A percentile compares a stretch with the other conserved stretches of the same genome.
These are phyloP conservation scores for Pilobolus umbonatus DNA, from an alignment of 192 early-diverging fungal species.

Conservation along the genomic window DNA sequence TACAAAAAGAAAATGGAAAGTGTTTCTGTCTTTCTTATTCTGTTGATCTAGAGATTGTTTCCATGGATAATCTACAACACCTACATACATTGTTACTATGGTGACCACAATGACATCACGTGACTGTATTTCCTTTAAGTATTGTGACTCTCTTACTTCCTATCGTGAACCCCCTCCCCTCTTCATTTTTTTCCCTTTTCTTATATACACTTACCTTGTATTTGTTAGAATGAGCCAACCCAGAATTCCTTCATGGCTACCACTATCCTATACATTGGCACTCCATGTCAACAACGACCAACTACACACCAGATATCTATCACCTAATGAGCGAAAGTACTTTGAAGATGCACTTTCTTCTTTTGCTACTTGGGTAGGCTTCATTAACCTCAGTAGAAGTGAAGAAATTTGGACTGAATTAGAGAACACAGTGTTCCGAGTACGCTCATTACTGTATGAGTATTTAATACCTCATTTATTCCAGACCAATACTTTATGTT, in stretches of 20 bases:
- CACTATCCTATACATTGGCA: constrained; percentile 11
- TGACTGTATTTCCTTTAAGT: no score
- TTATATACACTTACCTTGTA: no score
- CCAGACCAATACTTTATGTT: constrained; percentile 34
- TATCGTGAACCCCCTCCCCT: no score
- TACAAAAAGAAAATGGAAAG: no score
- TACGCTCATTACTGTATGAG: constrained; percentile 72
- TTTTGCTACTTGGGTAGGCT: constrained; percentile 14
- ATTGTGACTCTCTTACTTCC: no score
- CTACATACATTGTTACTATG: no score
- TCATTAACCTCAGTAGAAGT: neutral
- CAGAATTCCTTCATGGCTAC: constrained; percentile 8
- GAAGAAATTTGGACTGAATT: constrained; percentile 8
- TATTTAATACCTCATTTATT: constrained; percentile 60
- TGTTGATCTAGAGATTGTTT: no score
- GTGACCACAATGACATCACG: no score
- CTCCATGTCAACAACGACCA: constrained; percentile 10
- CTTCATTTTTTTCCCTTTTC: no score
- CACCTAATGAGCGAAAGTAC: constrained; percentile 11
- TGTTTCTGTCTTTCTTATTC: no score
- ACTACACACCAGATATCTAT: constrained; percentile 10
- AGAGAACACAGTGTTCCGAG: constrained; percentile 57
- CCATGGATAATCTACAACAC: no score
- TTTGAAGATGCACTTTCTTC: constrained; percentile 17
- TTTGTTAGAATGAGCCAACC: neutral